Conservation (phyloP, 176 grass and related monocot species). For the Eleusine indica region DNA sequence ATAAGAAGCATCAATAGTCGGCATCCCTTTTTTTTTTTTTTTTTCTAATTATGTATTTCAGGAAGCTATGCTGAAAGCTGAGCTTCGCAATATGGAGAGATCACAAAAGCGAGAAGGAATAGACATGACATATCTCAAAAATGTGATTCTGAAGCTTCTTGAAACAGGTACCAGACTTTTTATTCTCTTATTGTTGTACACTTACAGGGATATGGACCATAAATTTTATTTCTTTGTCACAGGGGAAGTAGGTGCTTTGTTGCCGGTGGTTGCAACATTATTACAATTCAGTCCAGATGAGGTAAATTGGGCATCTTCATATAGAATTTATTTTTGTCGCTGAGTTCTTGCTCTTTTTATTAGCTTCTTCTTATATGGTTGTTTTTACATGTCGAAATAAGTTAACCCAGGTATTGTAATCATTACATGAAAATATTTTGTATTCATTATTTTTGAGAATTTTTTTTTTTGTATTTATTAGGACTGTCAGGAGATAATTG, state of each 20-base stretch:
- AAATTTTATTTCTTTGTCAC: conserved; percentile 37
- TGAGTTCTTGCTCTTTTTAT: conserved; percentile 6
- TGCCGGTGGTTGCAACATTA: conserved; percentile 90
- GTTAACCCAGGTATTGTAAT: background rate
- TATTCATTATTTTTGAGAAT: background rate
- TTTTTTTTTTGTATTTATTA: background rate
- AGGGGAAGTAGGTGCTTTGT: conserved; percentile 90
- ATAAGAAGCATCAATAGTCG: background rate
- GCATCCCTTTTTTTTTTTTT: conserved; percentile 30
- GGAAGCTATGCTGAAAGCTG: conserved; percentile 90
- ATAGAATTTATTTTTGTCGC: conserved; percentile 1
- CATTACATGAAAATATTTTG: background rate
- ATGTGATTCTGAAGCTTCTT: conserved; percentile 96
- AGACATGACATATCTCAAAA: conserved; percentile 98
- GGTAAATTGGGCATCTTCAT: conserved; percentile 48
- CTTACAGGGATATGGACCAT: conserved; percentile 28
- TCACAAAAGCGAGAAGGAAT: conserved; percentile 98
- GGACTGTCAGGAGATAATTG: background rate
- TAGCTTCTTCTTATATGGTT: conserved; percentile 8
- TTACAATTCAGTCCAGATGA: conserved; percentile 98
- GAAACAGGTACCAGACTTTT: conserved; percentile 72
- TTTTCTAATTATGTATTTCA: conserved; percentile 40
- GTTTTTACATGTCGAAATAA: conserved; percentile 8
- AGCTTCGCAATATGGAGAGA: conserved; percentile 94
- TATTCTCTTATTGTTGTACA: conserved; percentile 26